phyloP scores from a whole-genome alignment of 345 rosid genomes.

The Atalantia buxifolia region DNA sequence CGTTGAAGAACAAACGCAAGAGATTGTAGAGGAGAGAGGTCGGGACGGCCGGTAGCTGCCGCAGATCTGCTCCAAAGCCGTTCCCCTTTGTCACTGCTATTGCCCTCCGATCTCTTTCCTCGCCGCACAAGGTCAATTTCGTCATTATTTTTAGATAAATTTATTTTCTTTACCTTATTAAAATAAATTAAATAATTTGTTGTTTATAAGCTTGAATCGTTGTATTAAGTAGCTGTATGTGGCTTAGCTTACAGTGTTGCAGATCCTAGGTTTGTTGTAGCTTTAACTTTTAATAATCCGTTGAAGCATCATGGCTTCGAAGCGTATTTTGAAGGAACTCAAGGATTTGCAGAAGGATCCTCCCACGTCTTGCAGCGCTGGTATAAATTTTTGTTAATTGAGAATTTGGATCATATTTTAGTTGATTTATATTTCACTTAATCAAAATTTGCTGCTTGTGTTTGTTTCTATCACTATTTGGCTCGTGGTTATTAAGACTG shows the following conservation, averaged over 20 bases:
- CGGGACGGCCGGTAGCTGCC: not conserved
- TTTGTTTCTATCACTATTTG: not conserved
- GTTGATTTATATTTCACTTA: not conserved
- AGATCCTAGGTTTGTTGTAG: not conserved
- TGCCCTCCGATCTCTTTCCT: slow-evolving; percentile 5
- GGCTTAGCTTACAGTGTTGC: not conserved
- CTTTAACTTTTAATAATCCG: not conserved
- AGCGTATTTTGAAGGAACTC: slow-evolving; percentile 47
- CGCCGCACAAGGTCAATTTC: not conserved
- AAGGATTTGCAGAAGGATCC: slow-evolving; percentile 51
- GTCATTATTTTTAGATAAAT: not conserved
- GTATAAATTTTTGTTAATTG: slow-evolving; percentile 4
- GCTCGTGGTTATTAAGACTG: not conserved
- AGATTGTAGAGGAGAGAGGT: not conserved
- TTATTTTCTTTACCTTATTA: not conserved
- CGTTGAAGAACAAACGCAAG: not conserved
- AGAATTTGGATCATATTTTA: not conserved
- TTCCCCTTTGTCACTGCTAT: slow-evolving; percentile 8
- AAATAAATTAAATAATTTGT: not conserved
- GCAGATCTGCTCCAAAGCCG: slow-evolving; percentile 11
- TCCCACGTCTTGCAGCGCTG: slow-evolving; percentile 49
- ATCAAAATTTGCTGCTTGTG: not conserved
- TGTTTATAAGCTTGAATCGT: not conserved
- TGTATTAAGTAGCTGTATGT: not conserved
- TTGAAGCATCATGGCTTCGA: slow-evolving; percentile 36